Evolutionary conservation across 768 basidiomycete genomes (phyloP), one percentile per base, ranked within the genome.

Genomic region (Brasilioporus rufonigricans): DNA sequence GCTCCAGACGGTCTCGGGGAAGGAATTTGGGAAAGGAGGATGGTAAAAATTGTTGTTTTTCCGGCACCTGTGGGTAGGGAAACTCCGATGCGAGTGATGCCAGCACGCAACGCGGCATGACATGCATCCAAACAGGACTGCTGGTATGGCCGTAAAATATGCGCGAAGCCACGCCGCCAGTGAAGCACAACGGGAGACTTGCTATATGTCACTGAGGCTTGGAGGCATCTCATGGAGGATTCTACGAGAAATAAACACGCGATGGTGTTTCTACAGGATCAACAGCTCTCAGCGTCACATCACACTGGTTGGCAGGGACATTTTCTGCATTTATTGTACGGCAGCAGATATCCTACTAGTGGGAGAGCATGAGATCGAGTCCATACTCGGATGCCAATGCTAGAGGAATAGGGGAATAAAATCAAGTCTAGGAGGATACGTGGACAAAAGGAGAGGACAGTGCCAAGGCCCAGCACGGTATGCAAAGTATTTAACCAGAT

Each of bases 1-100:
- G 84, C 86, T 19, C 63, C 72, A 35, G 76, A 74, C 8, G 67
- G 64, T 4, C 55, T 43, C 1, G 82, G 80, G 8, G 84, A 65
- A 7, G 68, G 55, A 29, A 96, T 77, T 7, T 83, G 80, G 11
- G 85, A 83, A 21, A 96, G 77, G 19, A 98, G 81, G 4, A 84
- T 82, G 35, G 94, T 84, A 72, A 98, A 98, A 50, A 97, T 87
- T 0, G 91, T 90, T 0, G 95, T 98, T 72, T 98, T 98, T 5
- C 85, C 85, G 18, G 90, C 82, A 24, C 92, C 93, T 31, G 91
- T 92, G 40, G 93, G 92, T 6, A 92, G 73, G 8, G 89, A 92
- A 21, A 93, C 87, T 16, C 91, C 92, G 18, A 93, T 86, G 27
- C 92, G 84, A 8, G 85, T 81, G 43, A 72, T 72, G n/a, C 93